These are phyloP conservation scores for Exophiala dermatitidis DNA, from an alignment of 2,329 filamentous ascomycete species.

Conservation along the genomic window DNA sequence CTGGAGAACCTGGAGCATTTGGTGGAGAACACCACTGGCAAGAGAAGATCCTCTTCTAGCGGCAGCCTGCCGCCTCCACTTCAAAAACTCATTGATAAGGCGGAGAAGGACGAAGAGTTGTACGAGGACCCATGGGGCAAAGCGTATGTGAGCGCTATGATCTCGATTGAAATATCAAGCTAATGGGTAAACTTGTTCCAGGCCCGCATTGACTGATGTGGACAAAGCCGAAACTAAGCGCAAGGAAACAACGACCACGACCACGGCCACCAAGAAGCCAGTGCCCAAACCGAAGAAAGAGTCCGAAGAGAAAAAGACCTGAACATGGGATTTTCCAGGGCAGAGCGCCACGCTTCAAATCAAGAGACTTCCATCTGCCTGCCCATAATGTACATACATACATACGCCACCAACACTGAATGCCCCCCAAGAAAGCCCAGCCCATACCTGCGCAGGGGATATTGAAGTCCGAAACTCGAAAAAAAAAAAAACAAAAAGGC, in stretches of 20 bases:
- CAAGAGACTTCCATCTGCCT: too few relatives aligned
- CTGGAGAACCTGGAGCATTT: background rate
- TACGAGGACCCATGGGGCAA: constrained; percentile 5
- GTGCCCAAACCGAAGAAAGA: background rate
- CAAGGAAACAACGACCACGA: background rate
- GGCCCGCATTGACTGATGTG: background rate
- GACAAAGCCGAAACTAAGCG: background rate
- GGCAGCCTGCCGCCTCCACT: background rate
- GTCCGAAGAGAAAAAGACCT: background rate
- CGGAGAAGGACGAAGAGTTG: background rate
- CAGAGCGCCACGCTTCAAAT: background rate
- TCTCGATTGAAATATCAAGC: background rate
- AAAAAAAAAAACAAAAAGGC: background rate
- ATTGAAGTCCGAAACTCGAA: too few relatives aligned
- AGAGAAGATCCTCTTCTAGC: background rate
- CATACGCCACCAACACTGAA: too few relatives aligned
- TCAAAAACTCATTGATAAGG: background rate
- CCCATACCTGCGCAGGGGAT: too few relatives aligned
- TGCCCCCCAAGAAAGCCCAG: too few relatives aligned
- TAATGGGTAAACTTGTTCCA: background rate
- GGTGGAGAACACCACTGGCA: background rate
- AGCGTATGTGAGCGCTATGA: background rate
- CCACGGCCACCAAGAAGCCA: background rate
- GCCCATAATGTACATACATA: too few relatives aligned
- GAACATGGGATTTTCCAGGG: background rate